Evolutionary conservation across 345 rosid species (phyloP).

Genomic region (Eucalyptus pauciflora): DNA sequence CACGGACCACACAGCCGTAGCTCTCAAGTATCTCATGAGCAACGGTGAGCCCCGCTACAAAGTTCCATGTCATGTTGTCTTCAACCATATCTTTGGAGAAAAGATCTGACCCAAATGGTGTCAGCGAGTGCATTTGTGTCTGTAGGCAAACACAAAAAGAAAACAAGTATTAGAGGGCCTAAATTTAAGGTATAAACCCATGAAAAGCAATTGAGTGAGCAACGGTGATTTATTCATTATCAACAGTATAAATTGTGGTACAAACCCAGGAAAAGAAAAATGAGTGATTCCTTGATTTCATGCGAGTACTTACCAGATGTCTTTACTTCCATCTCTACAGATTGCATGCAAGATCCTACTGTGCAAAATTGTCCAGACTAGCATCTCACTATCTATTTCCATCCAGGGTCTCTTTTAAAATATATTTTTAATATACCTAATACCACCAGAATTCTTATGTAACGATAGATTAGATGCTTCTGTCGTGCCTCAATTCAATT

Average conservation of each 20-base stretch:
- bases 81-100: slow-evolving; percentile 62
- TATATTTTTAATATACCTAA: not conserved
- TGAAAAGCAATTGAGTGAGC: not conserved
- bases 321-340: not conserved
- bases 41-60: slow-evolving; percentile 79
- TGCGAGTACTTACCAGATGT: not conserved
- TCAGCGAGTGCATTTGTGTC: slow-evolving; percentile 85
- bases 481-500: not conserved
- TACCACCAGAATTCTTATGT: not conserved
- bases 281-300: not conserved
- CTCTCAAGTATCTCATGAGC: slow-evolving; percentile 90
- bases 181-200: not conserved
- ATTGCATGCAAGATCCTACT: not conserved
- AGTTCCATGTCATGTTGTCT: slow-evolving; percentile 99
- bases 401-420: not conserved
- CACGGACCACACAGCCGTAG: slow-evolving; percentile 77
- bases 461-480: not conserved
- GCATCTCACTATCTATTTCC: not conserved
- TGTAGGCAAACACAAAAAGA: slow-evolving; percentile 15
- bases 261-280: not conserved
- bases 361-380: not conserved
- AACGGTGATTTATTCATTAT: not conserved
- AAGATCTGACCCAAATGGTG: slow-evolving; percentile 80
- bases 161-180: not conserved
- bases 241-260: not conserved